These are phyloP conservation scores for Zangia roseola DNA, from an alignment of 768 basidiomycete species.

Conservation along the genomic window DNA sequence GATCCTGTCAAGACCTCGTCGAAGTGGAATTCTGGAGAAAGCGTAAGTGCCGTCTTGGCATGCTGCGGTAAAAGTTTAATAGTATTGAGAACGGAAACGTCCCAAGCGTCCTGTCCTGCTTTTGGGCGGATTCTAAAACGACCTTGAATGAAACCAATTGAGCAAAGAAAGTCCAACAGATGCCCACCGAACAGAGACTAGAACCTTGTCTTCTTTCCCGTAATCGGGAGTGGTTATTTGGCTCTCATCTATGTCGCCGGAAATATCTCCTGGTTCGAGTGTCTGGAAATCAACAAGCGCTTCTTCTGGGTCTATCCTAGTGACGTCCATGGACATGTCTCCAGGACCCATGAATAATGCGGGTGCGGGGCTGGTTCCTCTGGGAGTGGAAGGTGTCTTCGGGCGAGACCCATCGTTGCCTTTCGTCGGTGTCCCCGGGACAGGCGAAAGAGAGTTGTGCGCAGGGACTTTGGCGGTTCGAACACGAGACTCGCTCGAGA, in stretches of 20 bases:
- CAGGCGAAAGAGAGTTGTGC: slow-evolving; percentile 38
- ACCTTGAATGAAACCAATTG: slow-evolving; percentile 2
- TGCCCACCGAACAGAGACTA: slow-evolving; percentile 75
- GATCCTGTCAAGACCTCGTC: slow-evolving; percentile 78
- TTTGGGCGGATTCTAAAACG: slow-evolving; percentile 61
- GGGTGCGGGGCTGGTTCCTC: slow-evolving; percentile 47
- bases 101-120: slow-evolving; percentile 53
- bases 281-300: slow-evolving; percentile 73
- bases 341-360: slow-evolving; percentile 45
- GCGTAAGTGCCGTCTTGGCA: slow-evolving; percentile 42
- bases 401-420: slow-evolving; percentile 40
- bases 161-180: neutral
- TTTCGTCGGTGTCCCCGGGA: slow-evolving; percentile 56
- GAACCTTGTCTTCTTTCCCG: slow-evolving; percentile 81
- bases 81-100: slow-evolving; percentile 41
- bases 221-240: slow-evolving; percentile 46
- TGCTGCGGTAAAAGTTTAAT: slow-evolving; percentile 62
- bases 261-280: slow-evolving; percentile 68
- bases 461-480: slow-evolving; percentile 30
- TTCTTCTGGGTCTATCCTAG: slow-evolving; percentile 71
- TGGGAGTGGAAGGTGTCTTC: slow-evolving; percentile 53
- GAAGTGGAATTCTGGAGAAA: slow-evolving; percentile 58
- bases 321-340: slow-evolving; percentile 67
- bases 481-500: slow-evolving; percentile 46
- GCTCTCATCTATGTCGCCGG: slow-evolving; percentile 64